Percentiles rank a stretch among this genome's conserved stretches.
These are phyloP conservation scores for Rhododendron henanense DNA, from an alignment of 148 eudicot species.

Conservation along the genomic window DNA sequence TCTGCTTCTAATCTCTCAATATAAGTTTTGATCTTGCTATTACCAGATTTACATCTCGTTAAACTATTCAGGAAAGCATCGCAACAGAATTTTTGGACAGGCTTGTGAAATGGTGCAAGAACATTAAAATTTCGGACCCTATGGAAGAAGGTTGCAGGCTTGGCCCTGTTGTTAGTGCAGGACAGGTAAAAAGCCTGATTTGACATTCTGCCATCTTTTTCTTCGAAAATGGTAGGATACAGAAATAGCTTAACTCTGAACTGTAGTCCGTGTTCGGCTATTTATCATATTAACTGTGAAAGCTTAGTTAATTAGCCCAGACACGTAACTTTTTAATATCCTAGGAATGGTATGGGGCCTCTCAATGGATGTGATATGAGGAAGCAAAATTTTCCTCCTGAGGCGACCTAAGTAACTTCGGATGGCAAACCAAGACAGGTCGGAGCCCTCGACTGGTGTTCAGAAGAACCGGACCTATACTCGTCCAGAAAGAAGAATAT, in stretches of 20 bases:
- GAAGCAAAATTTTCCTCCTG: background rate
- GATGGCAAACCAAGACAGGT: background rate
- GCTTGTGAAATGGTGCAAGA: conserved; percentile 75
- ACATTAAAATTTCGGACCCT: conserved; percentile 62
- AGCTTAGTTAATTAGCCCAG: background rate
- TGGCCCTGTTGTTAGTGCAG: conserved; percentile 90
- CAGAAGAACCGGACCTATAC: background rate
- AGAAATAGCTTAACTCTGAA: background rate
- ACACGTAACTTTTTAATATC: background rate
- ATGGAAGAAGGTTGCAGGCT: conserved; percentile 94
- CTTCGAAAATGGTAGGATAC: background rate
- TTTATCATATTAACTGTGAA: background rate
- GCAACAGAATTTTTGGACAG: conserved; percentile 72
- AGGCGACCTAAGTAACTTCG: background rate
- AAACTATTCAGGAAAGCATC: conserved; percentile 68
- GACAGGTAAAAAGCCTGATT: conserved; percentile 52
- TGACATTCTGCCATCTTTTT: background rate
- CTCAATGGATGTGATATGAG: background rate
- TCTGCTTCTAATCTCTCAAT: background rate
- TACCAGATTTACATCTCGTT: background rate
- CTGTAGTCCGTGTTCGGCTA: background rate
- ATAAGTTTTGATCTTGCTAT: background rate
- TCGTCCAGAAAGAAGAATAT: background rate
- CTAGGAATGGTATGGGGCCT: background rate
- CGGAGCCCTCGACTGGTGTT: background rate